These are phyloP conservation scores for Globisporangium paddicum DNA, from an alignment of 352 stramenopile genomes.

Conservation along the genomic window DNA sequence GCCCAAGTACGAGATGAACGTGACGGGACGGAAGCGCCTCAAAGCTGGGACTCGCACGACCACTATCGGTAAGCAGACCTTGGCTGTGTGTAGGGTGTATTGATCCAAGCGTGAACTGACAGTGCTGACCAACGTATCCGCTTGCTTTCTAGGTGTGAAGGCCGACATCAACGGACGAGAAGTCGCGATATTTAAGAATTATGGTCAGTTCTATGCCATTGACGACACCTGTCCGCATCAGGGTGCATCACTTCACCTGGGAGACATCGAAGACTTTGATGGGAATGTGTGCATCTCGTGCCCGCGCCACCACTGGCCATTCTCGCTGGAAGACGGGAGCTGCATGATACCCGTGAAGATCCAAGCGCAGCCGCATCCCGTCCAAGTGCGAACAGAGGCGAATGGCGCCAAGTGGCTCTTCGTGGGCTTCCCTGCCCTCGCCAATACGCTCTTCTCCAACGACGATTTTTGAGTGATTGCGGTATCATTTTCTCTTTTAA, in stretches of 20 bases:
- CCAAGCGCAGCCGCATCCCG: conserved; percentile 56
- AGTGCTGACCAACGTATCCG: too few relatives aligned
- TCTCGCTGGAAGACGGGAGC: conserved; percentile 70
- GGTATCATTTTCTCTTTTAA: not conserved
- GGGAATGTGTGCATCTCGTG: conserved; percentile 67
- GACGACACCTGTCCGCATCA: conserved; percentile 79
- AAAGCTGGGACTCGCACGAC: conserved; percentile 57
- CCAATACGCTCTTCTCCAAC: conserved; percentile 55
- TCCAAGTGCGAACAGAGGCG: conserved; percentile 37
- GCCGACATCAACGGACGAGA: conserved; percentile 57
- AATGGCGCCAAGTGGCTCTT: conserved; percentile 54
- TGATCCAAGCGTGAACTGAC: not conserved
- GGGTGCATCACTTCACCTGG: conserved; percentile 71
- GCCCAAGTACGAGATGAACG: conserved; percentile 70
- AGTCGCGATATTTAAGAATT: conserved; percentile 82
- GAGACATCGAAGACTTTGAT: conserved; percentile 84
- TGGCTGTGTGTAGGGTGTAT: not conserved
- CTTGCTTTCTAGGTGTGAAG: conserved; percentile 39
- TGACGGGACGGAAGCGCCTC: conserved; percentile 66
- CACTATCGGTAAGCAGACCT: conserved; percentile 39
- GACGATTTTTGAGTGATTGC: conserved; percentile 61
- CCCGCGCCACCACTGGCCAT: conserved; percentile 78
- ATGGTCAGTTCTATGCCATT: conserved; percentile 63
- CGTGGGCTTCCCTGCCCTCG: conserved; percentile 61
- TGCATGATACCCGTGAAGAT: conserved; percentile 50